Percentiles rank a stretch among this genome's conserved stretches.
Conservation (phyloP, 805 yeast genomes). For the Cyberlindnera amylophila region DNA sequence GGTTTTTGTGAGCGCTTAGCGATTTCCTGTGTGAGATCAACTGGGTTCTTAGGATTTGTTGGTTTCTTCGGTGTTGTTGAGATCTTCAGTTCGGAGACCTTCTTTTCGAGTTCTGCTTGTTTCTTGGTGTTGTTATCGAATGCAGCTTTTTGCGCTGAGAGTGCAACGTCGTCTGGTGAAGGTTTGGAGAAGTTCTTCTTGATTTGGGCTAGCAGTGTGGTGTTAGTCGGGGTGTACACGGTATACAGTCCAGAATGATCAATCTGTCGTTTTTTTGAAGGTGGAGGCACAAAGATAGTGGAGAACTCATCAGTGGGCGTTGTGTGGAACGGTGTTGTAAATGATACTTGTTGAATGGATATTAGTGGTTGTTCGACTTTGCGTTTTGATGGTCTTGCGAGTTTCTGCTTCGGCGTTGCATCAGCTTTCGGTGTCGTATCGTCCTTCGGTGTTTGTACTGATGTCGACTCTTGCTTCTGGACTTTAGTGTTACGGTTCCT, state of each 20-base stretch:
- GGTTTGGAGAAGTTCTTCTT: conserved; percentile 57
- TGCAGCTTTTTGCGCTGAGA: conserved; percentile 52
- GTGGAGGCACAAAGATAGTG: conserved; percentile 2
- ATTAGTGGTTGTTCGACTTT: conserved; percentile 1
- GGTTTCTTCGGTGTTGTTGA: conserved; percentile 18
- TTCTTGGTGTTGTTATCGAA: conserved; percentile 33
- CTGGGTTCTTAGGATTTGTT: conserved; percentile 24
- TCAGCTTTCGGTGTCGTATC: no score
- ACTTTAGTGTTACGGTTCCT: background rate
- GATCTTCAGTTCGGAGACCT: conserved; percentile 17
- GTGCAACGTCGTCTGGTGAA: conserved; percentile 78
- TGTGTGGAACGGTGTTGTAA: background rate
- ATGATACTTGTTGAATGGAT: conserved; percentile 1
- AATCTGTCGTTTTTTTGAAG: conserved; percentile 22
- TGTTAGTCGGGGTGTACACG: conserved; percentile 36
- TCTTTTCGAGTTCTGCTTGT: conserved; percentile 23
- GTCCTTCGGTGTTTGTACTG: conserved; percentile 1
- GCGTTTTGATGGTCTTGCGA: background rate
- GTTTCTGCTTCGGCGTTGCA: no score
- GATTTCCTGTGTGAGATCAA: conserved; percentile 24
- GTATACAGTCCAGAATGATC: conserved; percentile 27
- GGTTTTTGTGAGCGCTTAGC: conserved; percentile 80
- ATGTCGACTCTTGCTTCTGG: background rate
- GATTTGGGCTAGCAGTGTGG: conserved; percentile 34
- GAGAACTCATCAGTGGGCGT: conserved; percentile 5